phyloP scores from a whole-genome alignment of 345 rosid genomes.

The Gynandropsis gynandra region DNA sequence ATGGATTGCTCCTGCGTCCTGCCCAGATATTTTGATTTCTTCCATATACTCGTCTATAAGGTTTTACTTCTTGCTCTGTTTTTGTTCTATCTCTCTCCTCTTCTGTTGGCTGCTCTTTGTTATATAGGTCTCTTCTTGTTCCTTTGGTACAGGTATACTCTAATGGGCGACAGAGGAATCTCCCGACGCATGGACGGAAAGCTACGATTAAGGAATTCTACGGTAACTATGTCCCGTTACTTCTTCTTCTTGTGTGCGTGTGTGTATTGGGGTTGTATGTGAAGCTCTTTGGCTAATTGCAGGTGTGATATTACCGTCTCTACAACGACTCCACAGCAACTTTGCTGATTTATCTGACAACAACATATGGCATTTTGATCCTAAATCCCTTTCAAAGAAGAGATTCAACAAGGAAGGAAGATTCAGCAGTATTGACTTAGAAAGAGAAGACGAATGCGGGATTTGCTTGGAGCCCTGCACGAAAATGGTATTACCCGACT shows the following conservation, averaged over 20 bases:
- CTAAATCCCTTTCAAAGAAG: conserved; percentile 34
- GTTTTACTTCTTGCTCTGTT: conserved; percentile 22
- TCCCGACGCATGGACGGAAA: conserved; percentile 66
- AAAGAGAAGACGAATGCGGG: conserved; percentile 95
- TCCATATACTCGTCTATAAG: conserved; percentile 80
- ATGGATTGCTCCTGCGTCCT: conserved; percentile 80
- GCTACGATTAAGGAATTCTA: conserved; percentile 85
- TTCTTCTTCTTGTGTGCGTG: neutral
- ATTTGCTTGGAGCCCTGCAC: conserved; percentile 96
- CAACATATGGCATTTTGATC: conserved; percentile 21
- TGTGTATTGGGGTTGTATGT: neutral
- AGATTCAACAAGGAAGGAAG: conserved; percentile 38
- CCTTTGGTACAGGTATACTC: conserved; percentile 53
- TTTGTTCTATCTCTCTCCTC: conserved; percentile 10
- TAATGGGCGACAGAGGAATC: conserved; percentile 47
- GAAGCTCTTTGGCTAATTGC: conserved; percentile 10
- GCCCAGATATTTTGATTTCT: conserved; percentile 75
- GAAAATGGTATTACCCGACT: conserved; percentile 83
- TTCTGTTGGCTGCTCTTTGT: conserved; percentile 14
- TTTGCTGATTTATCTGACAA: conserved; percentile 38
- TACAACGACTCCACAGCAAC: conserved; percentile 57
- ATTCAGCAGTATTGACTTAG: conserved; percentile 43
- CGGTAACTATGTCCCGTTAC: conserved; percentile 29
- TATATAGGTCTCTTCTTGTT: conserved; percentile 20
- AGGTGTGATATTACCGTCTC: conserved; percentile 91